Conservation (phyloP, 2,329 filamentous ascomycete genomes). For the Dryadomyces sulphureus region DNA sequence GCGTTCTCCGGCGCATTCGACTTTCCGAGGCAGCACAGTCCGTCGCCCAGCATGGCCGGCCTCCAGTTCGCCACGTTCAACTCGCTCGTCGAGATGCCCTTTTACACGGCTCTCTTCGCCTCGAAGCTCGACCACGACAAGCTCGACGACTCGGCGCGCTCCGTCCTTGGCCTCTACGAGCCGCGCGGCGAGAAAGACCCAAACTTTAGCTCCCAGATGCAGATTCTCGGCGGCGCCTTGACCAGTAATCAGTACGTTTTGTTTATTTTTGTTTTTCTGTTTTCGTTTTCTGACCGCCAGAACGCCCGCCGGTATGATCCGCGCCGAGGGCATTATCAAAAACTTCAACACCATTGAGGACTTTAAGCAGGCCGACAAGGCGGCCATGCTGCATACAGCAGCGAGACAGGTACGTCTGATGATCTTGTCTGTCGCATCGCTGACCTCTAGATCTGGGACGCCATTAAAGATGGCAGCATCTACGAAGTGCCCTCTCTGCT, state of each 20-base stretch:
- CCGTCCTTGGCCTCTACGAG: conserved; percentile 79
- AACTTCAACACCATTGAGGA: conserved; percentile 95
- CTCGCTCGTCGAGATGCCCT: conserved; percentile 88
- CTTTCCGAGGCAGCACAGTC: too few relatives aligned
- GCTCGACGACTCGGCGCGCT: conserved; percentile 82
- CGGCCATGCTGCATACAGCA: conserved; percentile 60
- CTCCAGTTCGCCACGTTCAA: conserved; percentile 74
- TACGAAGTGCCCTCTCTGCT: conserved; percentile 89
- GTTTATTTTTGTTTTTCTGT: neutral
- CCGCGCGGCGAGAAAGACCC: conserved; percentile 56
- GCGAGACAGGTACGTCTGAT: conserved; percentile 53
- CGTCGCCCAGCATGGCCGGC: conserved; percentile 26
- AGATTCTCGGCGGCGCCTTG: conserved; percentile 76
- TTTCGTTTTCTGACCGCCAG: conserved; percentile 1
- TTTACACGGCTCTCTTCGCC: conserved; percentile 83
- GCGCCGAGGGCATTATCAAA: conserved; percentile 85
- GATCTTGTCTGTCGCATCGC: neutral
- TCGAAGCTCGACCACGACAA: conserved; percentile 96
- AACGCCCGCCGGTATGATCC: conserved; percentile 51
- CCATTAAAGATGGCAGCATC: conserved; percentile 90
- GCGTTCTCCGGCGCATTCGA: too few relatives aligned
- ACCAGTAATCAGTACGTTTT: conserved; percentile 62
- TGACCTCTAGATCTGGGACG: conserved; percentile 73
- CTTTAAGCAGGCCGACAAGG: conserved; percentile 73
- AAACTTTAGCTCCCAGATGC: conserved; percentile 72